Evolutionary conservation across 306 rosid genomes (phyloP).

Genomic region (Fragaria vesca): DNA sequence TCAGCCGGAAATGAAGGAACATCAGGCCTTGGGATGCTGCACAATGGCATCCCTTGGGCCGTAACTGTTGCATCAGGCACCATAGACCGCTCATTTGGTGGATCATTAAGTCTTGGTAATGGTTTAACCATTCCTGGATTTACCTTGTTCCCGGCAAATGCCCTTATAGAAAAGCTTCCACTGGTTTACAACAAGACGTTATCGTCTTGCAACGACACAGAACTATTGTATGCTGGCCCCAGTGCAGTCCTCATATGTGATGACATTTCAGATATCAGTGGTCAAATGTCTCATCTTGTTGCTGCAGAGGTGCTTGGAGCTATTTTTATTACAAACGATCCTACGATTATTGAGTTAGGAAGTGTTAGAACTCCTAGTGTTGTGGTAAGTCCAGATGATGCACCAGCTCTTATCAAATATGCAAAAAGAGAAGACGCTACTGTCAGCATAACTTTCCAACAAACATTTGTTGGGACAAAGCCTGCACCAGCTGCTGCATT

Average conservation of each 20-base stretch:
- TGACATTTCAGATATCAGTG: background rate
- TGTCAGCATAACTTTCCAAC: conserved; percentile 38
- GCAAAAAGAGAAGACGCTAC: background rate
- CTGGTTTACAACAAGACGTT: conserved; percentile 23
- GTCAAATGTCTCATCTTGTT: background rate
- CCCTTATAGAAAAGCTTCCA: conserved; percentile 7
- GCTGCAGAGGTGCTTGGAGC: conserved; percentile 22
- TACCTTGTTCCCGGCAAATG: conserved; percentile 26
- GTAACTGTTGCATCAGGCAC: conserved; percentile 33
- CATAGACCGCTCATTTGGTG: conserved; percentile 24
- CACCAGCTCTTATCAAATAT: conserved; percentile 25
- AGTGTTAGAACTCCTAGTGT: conserved; percentile 28
- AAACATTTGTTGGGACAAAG: conserved; percentile 33
- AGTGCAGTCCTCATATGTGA: conserved; percentile 19
- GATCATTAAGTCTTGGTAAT: conserved; percentile 26
- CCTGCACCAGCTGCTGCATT: conserved; percentile 49
- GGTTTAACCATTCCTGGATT: conserved; percentile 22
- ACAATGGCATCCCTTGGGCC: conserved; percentile 33
- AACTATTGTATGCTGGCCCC: background rate
- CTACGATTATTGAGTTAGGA: background rate
- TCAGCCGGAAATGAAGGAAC: conserved; percentile 30
- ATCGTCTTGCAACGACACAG: conserved; percentile 24
- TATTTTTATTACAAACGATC: conserved; percentile 9
- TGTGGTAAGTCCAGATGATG: conserved; percentile 38
- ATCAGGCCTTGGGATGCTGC: background rate